Base-by-base conservation (phyloP, 495 filamentous ascomycete species). In the Xylaria cubensis region DNA sequence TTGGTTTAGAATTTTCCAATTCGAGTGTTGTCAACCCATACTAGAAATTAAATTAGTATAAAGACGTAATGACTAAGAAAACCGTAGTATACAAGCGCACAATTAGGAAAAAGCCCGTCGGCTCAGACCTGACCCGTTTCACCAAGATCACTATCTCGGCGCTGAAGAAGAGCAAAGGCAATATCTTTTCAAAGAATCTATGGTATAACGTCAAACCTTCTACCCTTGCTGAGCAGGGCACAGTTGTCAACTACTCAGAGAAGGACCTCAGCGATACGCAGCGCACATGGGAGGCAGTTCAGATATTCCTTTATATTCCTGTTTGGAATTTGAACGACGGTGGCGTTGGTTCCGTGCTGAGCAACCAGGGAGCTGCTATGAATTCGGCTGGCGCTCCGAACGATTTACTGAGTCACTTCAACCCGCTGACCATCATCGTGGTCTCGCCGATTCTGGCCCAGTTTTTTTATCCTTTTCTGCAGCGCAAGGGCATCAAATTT, bases 361-460 rank as follows among this genome's bases (percentile, higher is more conserved):
- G 75, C 7, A 71, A 64, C 15, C 69, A 71, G 39, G 69, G 59
- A 1, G 69, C 69, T 1, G 32, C 69, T 17, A 89, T 91, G 87
- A 80, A n/a, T n/a, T n/a, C 84, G 6, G 81, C 87, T 69, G 87
- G 87, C 10, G 84, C 84, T 0, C 88, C 88, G 7, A 92, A 91
- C 80, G 90, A 92, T 74, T 77, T 90, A 66, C 87, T 91, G 78
- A 81, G 80, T 64, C 88, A 90, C 80, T 86, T 92, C 73, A 88
- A 90, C 72, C 86, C 90, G 8, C 82, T 93, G 67, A 83, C 87
- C 44, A 87, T 92, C 74, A 88, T 93, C 76, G 83, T 92, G 61
- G 87, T 91, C 77, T 88, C 91, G 34, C 91, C 91, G 0, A 73
- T 92, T 36, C 81, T 89, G 50, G 90, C 91, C 69, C 82, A 84